phyloP scores from a whole-genome alignment of 768 basidiomycete species.

The Cyclocybe cylindracea region DNA sequence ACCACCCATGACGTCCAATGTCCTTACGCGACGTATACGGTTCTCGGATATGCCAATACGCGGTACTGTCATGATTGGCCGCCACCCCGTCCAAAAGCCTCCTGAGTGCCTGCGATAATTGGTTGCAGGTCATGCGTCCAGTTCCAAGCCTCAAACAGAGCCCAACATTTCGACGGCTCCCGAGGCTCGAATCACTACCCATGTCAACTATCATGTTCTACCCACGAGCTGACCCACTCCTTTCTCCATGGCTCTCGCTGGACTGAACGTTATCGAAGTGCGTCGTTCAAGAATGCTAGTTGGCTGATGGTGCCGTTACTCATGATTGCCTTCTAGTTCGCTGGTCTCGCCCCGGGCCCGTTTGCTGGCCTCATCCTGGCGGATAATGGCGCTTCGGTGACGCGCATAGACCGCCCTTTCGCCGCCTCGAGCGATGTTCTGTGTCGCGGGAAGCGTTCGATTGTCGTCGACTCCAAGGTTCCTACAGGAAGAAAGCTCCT shows the following conservation, averaged over 20 bases:
- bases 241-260: conserved; percentile 47
- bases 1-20: no score
- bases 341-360: conserved; percentile 80
- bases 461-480: conserved; percentile 67
- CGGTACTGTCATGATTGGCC: background rate
- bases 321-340: conserved; percentile 51
- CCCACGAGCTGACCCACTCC: background rate
- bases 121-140: conserved; percentile 21
- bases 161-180: conserved; percentile 18
- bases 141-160: conserved; percentile 14
- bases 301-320: background rate
- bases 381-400: conserved; percentile 78
- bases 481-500: conserved; percentile 55
- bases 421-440: conserved; percentile 49
- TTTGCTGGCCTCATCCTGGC: conserved; percentile 78
- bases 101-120: conserved; percentile 12
- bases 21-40: no score
- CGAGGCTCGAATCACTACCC: background rate
- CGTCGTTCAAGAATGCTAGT: background rate
- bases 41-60: background rate
- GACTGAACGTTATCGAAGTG: conserved; percentile 54
- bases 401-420: conserved; percentile 69
- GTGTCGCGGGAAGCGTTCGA: conserved; percentile 77
- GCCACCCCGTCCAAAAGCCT: background rate
- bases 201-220: conserved; percentile 5